Conservation (phyloP, 306 rosid species). For the Lotus japonicus region DNA sequence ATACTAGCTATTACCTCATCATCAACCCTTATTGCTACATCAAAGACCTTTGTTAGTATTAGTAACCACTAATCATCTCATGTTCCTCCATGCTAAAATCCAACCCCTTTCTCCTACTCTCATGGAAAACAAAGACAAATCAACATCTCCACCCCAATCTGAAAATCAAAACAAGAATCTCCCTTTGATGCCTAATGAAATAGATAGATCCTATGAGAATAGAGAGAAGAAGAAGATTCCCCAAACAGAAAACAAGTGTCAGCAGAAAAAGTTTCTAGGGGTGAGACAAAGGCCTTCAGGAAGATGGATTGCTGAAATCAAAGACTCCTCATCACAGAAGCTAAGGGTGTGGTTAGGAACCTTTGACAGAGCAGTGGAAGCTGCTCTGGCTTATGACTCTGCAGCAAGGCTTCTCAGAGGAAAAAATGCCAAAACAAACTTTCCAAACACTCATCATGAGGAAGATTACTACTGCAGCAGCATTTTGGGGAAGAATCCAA, state of each 20-base stretch:
- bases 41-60: neutral
- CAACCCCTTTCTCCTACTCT: slow-evolving; percentile 30
- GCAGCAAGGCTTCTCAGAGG: slow-evolving; percentile 92
- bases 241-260: slow-evolving; percentile 19
- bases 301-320: slow-evolving; percentile 94
- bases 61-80: slow-evolving; percentile 3
- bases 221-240: slow-evolving; percentile 19
- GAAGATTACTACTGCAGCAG: slow-evolving; percentile 29
- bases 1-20: slow-evolving; percentile 37
- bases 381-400: slow-evolving; percentile 73
- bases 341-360: slow-evolving; percentile 91
- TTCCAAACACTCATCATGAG: slow-evolving; percentile 36
- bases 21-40: slow-evolving; percentile 23
- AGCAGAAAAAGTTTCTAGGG: slow-evolving; percentile 60
- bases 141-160: slow-evolving; percentile 26
- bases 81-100: slow-evolving; percentile 23
- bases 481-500: slow-evolving; percentile 57
- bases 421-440: slow-evolving; percentile 78
- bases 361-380: slow-evolving; percentile 71
- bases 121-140: slow-evolving; percentile 45
- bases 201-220: neutral
- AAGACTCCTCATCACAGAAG: slow-evolving; percentile 76
- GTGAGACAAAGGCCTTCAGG: slow-evolving; percentile 94
- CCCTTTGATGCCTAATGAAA: neutral
- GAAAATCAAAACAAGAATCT: slow-evolving; percentile 23